phyloP scores from a whole-genome alignment of 2,329 filamentous ascomycete species.

The Paracorniculantispora psalliotae region DNA sequence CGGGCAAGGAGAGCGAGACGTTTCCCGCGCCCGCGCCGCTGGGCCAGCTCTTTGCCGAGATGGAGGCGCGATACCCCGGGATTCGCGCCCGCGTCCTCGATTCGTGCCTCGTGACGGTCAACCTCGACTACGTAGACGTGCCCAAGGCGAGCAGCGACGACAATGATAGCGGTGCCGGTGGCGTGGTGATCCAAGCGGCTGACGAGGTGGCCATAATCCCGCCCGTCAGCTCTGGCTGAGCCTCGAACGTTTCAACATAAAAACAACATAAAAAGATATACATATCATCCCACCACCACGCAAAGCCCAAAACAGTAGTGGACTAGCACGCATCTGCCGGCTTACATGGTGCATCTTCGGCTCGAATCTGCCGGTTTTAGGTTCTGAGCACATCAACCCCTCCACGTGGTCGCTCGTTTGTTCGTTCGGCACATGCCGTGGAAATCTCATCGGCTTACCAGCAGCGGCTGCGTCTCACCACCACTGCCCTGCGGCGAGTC shows the following conservation, averaged over 20 bases:
- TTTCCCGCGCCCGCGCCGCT: slow-evolving; percentile 63
- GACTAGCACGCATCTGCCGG: slow-evolving; percentile 13
- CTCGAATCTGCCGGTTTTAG: too few species aligned
- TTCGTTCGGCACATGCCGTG: neutral
- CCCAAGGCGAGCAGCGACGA: slow-evolving; percentile 40
- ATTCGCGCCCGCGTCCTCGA: slow-evolving; percentile 64
- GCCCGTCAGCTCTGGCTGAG: slow-evolving; percentile 77
- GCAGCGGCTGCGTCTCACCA: slow-evolving; percentile 18
- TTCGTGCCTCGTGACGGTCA: slow-evolving; percentile 73
- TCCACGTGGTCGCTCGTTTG: neutral
- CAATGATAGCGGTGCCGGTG: too few species aligned
- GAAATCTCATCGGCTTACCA: slow-evolving; percentile 14
- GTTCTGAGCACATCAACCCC: too few species aligned
- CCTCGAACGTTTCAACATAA: too few species aligned
- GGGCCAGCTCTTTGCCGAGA: slow-evolving; percentile 55
- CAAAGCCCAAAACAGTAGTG: neutral
- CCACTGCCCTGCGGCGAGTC: neutral
- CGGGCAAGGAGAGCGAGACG: slow-evolving; percentile 60
- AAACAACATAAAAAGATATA: too few species aligned
- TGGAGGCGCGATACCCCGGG: slow-evolving; percentile 67
- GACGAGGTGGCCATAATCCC: slow-evolving; percentile 87
- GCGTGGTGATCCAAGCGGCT: slow-evolving; percentile 57
- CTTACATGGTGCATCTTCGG: too few species aligned
- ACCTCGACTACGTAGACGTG: slow-evolving; percentile 74
- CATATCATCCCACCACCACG: neutral